Evolutionary conservation across 73 alveolate species (phyloP).

Genomic region (Tetrahymena thermophila): DNA sequence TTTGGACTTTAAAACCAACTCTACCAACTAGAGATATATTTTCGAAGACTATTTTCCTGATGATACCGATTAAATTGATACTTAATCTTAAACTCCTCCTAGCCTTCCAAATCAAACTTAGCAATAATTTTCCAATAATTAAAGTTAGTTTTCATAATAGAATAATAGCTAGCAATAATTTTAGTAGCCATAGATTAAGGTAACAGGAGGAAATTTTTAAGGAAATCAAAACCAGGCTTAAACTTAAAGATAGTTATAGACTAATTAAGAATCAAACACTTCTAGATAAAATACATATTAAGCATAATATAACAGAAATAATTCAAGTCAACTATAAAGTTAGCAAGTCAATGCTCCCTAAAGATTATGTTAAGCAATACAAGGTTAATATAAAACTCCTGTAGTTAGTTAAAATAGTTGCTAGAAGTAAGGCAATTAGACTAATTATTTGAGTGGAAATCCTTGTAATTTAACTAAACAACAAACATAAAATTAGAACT

Average conservation of each 20-base stretch:
- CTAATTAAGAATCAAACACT: neutral
- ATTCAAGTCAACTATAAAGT: neutral
- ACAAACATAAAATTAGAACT: neutral
- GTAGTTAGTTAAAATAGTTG: neutral
- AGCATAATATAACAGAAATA: neutral
- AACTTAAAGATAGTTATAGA: neutral
- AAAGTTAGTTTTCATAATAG: neutral
- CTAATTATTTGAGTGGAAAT: neutral
- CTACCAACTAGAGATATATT: neutral
- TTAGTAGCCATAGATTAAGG: neutral
- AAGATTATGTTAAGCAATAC: neutral
- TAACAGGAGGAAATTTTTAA: neutral
- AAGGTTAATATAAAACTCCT: neutral
- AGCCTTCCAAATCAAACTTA: neutral
- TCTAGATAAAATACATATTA: neutral
- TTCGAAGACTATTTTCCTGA: neutral
- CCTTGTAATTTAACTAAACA: neutral
- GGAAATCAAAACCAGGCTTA: neutral
- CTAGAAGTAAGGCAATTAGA: neutral
- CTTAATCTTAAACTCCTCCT: neutral
- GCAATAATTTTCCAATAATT: neutral
- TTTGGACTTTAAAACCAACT: neutral
- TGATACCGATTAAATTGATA: neutral
- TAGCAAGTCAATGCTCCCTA: neutral
- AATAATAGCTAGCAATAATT: neutral